A percentile compares a stretch with the other conserved stretches of the same genome.
Evolutionary conservation across 306 rosid species (phyloP).

Genomic region (Cicer chorassanicum): DNA sequence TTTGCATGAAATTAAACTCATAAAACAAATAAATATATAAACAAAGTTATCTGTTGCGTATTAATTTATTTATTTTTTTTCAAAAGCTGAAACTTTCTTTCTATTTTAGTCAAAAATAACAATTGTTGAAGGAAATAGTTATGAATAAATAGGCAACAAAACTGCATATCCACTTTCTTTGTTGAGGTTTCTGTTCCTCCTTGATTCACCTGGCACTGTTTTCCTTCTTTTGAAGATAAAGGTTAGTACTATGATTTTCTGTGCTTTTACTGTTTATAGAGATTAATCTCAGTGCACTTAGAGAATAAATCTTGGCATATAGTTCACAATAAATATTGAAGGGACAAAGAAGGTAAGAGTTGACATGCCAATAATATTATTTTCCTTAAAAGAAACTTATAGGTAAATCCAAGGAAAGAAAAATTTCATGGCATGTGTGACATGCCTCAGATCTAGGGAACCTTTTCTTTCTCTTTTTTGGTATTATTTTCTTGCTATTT

Average conservation of each 20-base stretch:
- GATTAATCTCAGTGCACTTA: conserved; percentile 25
- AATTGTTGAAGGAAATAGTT: conserved; percentile 7
- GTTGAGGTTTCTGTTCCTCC: conserved; percentile 50
- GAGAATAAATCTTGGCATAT: conserved; percentile 15
- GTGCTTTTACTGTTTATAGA: conserved; percentile 23
- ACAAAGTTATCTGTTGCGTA: conserved; percentile 30
- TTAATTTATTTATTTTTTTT: conserved; percentile 29
- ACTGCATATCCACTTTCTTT: conserved; percentile 28
- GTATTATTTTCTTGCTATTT: conserved; percentile 6
- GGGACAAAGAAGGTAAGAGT: conserved; percentile 21
- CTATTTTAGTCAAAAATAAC: conserved; percentile 12
- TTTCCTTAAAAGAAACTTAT: conserved; percentile 42
- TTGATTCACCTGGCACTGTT: conserved; percentile 45
- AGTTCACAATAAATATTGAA: background rate
- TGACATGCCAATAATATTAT: conserved; percentile 45
- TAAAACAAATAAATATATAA: background rate
- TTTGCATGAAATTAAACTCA: too few species aligned
- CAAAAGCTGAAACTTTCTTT: conserved; percentile 38
- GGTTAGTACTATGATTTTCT: conserved; percentile 10
- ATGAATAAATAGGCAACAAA: conserved; percentile 9
- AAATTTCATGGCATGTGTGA: conserved; percentile 50
- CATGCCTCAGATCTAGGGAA: conserved; percentile 67
- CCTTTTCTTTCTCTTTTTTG: conserved; percentile 26
- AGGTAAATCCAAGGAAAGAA: conserved; percentile 29
- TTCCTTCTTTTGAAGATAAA: conserved; percentile 49